Conservation (phyloP, 768 basidiomycete species). For the Steccherinum ochraceum region DNA sequence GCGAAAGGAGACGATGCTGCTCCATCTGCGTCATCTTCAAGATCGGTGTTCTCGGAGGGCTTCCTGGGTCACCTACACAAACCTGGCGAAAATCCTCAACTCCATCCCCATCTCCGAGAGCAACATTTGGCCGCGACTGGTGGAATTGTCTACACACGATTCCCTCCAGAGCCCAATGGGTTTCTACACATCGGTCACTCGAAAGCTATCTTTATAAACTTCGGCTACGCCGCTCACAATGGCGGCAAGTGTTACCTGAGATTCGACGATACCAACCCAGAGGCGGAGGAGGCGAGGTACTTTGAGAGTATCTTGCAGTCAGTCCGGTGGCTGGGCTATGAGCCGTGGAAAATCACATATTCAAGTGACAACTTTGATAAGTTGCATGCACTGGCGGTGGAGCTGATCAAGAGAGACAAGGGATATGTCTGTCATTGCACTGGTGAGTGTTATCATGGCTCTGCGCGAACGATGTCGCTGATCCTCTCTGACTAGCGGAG, state of each 20-base stretch:
- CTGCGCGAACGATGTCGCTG: background rate
- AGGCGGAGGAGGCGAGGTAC: slow-evolving; percentile 93
- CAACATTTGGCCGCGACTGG: slow-evolving; percentile 75
- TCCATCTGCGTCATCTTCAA: slow-evolving; percentile 33
- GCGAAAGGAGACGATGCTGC: slow-evolving; percentile 30
- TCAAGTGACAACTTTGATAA: slow-evolving; percentile 94
- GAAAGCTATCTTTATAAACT: slow-evolving; percentile 97
- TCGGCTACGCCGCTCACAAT: slow-evolving; percentile 95
- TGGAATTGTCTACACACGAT: slow-evolving; percentile 88
- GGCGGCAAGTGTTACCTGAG: slow-evolving; percentile 91
- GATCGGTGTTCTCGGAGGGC: slow-evolving; percentile 86
- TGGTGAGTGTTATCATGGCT: slow-evolving; percentile 49
- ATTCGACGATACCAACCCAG: slow-evolving; percentile 98
- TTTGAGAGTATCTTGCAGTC: slow-evolving; percentile 96
- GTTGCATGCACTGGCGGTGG: slow-evolving; percentile 80
- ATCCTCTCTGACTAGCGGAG: slow-evolving; percentile 53
- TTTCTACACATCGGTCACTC: slow-evolving; percentile 95
- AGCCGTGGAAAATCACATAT: slow-evolving; percentile 99
- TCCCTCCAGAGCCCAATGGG: slow-evolving; percentile 98
- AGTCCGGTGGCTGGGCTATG: slow-evolving; percentile 93
- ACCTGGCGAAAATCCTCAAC: slow-evolving; percentile 90
- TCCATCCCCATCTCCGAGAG: slow-evolving; percentile 69
- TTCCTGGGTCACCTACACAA: slow-evolving; percentile 91
- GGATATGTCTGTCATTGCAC: slow-evolving; percentile 96
- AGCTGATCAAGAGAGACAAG: slow-evolving; percentile 84